A percentile compares a stretch with the other conserved stretches of the same genome.
Evolutionary conservation across 805 yeast species (phyloP).

Genomic region (Vanderwaltozyma yarrowii): DNA sequence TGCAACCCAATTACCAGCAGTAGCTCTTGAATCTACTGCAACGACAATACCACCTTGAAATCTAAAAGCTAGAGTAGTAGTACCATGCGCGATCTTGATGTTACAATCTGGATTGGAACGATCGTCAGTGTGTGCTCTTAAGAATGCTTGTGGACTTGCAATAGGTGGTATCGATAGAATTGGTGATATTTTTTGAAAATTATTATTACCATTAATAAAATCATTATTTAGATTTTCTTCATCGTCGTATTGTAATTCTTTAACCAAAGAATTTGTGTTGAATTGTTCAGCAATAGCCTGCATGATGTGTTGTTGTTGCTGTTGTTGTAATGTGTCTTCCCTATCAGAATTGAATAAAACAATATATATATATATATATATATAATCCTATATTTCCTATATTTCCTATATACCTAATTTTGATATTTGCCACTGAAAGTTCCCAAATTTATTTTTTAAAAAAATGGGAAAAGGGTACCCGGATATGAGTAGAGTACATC

Average conservation of each 20-base stretch:
- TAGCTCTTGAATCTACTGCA: conserved; percentile 96
- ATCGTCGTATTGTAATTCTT: conserved; percentile 22
- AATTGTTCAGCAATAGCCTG: conserved; percentile 28
- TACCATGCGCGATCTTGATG: conserved; percentile 96
- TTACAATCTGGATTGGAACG: conserved; percentile 85
- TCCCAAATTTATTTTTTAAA: neutral
- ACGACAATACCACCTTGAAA: conserved; percentile 92
- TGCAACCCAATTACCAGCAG: conserved; percentile 97
- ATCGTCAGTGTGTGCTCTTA: conserved; percentile 98
- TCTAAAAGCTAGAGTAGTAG: conserved; percentile 95
- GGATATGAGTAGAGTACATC: no score
- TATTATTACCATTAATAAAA: conserved; percentile 26
- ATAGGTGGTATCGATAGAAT: conserved; percentile 68
- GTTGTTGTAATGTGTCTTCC: no score
- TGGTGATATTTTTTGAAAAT: conserved; percentile 38
- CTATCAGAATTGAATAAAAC: no score
- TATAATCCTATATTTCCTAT: no score
- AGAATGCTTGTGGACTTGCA: conserved; percentile 79
- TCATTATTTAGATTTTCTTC: conserved; percentile 28
- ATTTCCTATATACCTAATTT: no score
- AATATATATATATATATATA: no score
- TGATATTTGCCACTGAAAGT: neutral
- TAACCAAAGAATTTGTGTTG: conserved; percentile 15
- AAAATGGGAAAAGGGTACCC: neutral
- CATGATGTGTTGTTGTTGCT: conserved; percentile 13